Base-by-base conservation (phyloP, 495 filamentous ascomycete species). In the Aspergillus nanangensis region DNA sequence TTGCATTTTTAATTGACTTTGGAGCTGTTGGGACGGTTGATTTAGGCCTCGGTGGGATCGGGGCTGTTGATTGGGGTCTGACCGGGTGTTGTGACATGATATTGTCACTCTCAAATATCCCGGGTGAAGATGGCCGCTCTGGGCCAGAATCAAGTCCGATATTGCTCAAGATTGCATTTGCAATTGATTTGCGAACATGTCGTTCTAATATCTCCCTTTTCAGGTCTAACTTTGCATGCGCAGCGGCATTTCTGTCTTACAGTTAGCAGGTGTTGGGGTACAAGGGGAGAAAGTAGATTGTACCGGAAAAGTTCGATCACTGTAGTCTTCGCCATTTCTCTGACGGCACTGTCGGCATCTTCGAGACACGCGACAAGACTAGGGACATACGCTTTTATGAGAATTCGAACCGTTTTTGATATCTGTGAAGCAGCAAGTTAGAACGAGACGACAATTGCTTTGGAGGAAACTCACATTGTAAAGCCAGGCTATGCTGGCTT, bases 291-390 rank as follows among this genome's bases (percentile, higher is more conserved):
- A n/a, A 14, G 11, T 21, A 45, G 18, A 25, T 53, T 77, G 44
- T 72, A 92, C 87, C 71, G 74, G 61, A 97, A 97, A 17, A 97
- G 73, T 46, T 91, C 86, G 32, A 96, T 83, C 32, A 95, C 80
- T 2, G 85, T 82, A 17, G 71, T 66, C 67, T 94, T 94, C 21
- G 92, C 88, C 24, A 78, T 75, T 48, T 95, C 88, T 62, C 92
- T 79, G 38, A 97, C 90, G 56, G 77, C 79, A 39, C 82, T 82
- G 61, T 95, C 93, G 7, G 91, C 84, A 65, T 96, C 89, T 63
- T 97, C 92, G 20, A 97, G 70, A 49, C 89, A 76, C 37, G 87
- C 82, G 59, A 96, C 90, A 39, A 97, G 68, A 8, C 74, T 78
- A 3, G 89, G 84, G 1, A 94, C 89, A 65, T 90, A 94, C 53